Percentiles rank a stretch among this genome's conserved stretches.
Evolutionary conservation across 2,329 filamentous ascomycete species (phyloP).

Genomic region (Sphaerulina vaccinii): DNA sequence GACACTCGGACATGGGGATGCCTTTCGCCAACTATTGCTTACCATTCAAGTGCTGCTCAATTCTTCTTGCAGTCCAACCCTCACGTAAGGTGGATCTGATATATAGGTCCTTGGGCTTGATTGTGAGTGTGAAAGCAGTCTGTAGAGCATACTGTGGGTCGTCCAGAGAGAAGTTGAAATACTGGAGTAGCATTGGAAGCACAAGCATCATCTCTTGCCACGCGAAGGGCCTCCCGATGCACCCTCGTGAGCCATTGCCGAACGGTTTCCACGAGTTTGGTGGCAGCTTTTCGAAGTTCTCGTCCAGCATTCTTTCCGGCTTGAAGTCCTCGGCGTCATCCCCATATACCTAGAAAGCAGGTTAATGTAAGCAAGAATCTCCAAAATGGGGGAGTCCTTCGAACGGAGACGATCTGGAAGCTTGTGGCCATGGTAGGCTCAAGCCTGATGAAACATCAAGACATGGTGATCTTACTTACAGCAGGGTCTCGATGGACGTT

Average conservation of each 20-base stretch:
- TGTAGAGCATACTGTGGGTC: constrained; percentile 61
- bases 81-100: constrained; percentile 60
- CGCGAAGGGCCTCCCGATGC: constrained; percentile 66
- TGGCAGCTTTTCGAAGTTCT: constrained; percentile 56
- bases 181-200: constrained; percentile 65
- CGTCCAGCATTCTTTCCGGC: constrained; percentile 71
- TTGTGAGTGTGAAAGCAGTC: constrained; percentile 57
- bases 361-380: no score
- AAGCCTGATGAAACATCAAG: no score
- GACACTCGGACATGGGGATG: no score
- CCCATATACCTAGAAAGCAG: constrained; percentile 66
- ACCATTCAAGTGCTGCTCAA: constrained; percentile 41
- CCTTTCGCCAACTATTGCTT: no score
- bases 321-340: constrained; percentile 64
- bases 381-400: no score
- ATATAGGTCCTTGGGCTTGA: constrained; percentile 63
- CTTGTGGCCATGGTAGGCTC: no score
- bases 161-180: constrained; percentile 65
- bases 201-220: constrained; percentile 69
- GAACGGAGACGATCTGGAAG: no score
- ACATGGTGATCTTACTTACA: no score
- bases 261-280: constrained; percentile 56
- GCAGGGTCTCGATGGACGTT: constrained; percentile 61
- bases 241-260: constrained; percentile 67
- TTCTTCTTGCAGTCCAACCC: constrained; percentile 44